Conservation (phyloP, 2,329 filamentous ascomycete genomes). For the Neofusicoccum cordaticola region DNA sequence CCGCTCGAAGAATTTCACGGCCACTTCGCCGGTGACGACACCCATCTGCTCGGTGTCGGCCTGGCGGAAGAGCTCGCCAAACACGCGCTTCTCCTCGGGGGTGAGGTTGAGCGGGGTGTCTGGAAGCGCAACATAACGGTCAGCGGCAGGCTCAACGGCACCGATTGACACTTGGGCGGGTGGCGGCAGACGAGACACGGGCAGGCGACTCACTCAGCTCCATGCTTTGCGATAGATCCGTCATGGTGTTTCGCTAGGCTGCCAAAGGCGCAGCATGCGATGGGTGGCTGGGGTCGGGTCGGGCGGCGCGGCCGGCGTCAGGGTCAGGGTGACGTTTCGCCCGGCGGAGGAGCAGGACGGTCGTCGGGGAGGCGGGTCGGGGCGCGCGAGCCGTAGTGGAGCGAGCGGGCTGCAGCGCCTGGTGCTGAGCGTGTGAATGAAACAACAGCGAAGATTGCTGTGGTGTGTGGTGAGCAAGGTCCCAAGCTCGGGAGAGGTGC, state of each 20-base stretch:
- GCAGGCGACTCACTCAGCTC: slow-evolving; percentile 32
- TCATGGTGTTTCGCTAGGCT: slow-evolving; percentile 32
- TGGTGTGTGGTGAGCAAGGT: slow-evolving; percentile 14
- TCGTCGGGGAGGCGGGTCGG: neutral
- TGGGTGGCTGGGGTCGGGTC: slow-evolving; percentile 11
- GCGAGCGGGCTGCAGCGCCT: slow-evolving; percentile 1
- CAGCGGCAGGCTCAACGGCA: slow-evolving; percentile 9
- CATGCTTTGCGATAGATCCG: slow-evolving; percentile 32
- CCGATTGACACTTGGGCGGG: slow-evolving; percentile 22
- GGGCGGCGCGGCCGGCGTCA: slow-evolving; percentile 15
- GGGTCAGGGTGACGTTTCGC: slow-evolving; percentile 10
- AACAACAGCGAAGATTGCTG: slow-evolving; percentile 9
- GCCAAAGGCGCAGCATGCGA: slow-evolving; percentile 12
- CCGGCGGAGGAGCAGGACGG: neutral
- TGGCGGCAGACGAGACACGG: neutral
- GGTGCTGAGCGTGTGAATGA: neutral
- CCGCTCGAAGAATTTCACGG: slow-evolving; percentile 97
- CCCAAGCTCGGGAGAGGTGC: slow-evolving; percentile 10
- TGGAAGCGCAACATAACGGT: slow-evolving; percentile 16
- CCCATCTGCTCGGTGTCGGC: slow-evolving; percentile 89
- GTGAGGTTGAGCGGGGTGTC: slow-evolving; percentile 76
- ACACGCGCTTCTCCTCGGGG: slow-evolving; percentile 88
- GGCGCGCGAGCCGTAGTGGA: neutral
- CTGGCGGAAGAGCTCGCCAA: slow-evolving; percentile 87
- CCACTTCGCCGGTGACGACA: slow-evolving; percentile 92